These are phyloP conservation scores for Hygrophorus pudorinus DNA, from an alignment of 768 basidiomycete species.

Conservation along the genomic window DNA sequence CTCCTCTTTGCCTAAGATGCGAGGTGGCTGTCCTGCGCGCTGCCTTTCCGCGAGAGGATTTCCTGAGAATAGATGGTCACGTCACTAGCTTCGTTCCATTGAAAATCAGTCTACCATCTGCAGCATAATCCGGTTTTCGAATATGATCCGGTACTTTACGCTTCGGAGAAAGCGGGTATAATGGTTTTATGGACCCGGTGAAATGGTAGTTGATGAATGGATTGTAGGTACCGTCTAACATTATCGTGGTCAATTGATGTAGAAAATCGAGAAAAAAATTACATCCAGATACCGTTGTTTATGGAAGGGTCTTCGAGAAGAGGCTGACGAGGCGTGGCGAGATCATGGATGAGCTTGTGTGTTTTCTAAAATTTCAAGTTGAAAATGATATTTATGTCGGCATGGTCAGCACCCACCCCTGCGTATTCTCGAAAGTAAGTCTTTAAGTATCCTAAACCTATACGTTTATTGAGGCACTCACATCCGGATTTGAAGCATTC, in stretches of 20 bases:
- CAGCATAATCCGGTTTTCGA: constrained; percentile 80
- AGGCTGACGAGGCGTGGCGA: constrained; percentile 22
- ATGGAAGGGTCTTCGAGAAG: not conserved
- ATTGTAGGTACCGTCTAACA: constrained; percentile 64
- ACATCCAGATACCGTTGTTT: constrained; percentile 3
- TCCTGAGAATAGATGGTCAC: constrained; percentile 28
- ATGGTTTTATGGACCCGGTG: constrained; percentile 71
- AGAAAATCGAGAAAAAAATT: not conserved
- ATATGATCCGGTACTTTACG: constrained; percentile 79
- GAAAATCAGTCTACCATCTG: constrained; percentile 22
- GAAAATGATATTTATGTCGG: not conserved
- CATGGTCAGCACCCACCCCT: constrained; percentile 24
- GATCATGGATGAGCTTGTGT: constrained; percentile 69
- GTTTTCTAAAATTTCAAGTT: constrained; percentile 47
- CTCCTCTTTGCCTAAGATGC: constrained; percentile 59
- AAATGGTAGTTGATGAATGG: constrained; percentile 71
- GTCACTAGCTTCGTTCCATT: constrained; percentile 16
- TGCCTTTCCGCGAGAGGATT: constrained; percentile 50
- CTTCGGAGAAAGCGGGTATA: constrained; percentile 78
- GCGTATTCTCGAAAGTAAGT: not conserved
- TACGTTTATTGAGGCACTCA: constrained; percentile 32
- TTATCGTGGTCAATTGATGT: not conserved
- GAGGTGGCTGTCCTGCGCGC: constrained; percentile 49
- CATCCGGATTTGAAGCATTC: constrained; percentile 95
- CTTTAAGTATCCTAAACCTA: not conserved